Evolutionary conservation across 495 filamentous ascomycete species (phyloP).

Genomic region (Penicillium fimorum): DNA sequence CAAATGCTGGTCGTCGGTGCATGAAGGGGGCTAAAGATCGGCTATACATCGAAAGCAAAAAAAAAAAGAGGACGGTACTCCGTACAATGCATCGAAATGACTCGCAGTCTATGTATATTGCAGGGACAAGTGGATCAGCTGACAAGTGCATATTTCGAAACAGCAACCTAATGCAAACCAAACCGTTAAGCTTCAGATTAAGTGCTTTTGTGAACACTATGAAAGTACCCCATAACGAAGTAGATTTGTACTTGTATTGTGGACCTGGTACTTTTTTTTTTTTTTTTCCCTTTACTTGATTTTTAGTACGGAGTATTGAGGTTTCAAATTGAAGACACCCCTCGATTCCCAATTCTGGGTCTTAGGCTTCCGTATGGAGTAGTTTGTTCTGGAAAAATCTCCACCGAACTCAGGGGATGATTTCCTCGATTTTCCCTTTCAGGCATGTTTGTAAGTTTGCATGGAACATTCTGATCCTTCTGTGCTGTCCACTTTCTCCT

Average conservation of each 20-base stretch:
- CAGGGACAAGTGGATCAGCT: slow-evolving; percentile 26
- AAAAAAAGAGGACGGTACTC: slow-evolving; percentile 2
- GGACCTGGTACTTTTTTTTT: too few relatives aligned
- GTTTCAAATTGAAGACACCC: neutral
- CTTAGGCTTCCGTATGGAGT: neutral
- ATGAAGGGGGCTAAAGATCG: slow-evolving; percentile 18
- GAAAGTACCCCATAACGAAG: too few relatives aligned
- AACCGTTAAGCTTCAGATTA: slow-evolving; percentile 7
- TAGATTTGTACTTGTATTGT: too few relatives aligned
- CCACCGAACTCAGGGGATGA: slow-evolving; percentile 10
- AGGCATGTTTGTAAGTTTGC: slow-evolving; percentile 18
- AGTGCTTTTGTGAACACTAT: neutral
- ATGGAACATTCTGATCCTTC: slow-evolving; percentile 10
- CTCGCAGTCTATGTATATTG: slow-evolving; percentile 27
- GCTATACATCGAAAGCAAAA: neutral
- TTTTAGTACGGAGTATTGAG: neutral
- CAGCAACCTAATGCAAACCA: neutral
- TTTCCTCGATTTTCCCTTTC: slow-evolving; percentile 19
- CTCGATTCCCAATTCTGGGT: neutral
- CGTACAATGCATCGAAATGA: slow-evolving; percentile 22
- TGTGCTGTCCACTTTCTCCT: slow-evolving; percentile 7
- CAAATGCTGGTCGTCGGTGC: slow-evolving; percentile 27
- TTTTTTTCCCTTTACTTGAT: neutral
- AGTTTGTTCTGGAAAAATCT: slow-evolving; percentile 13
- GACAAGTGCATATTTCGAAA: slow-evolving; percentile 7